Conservation (phyloP, 192 early-diverging fungal species). For the Linnemannia hyalina region DNA sequence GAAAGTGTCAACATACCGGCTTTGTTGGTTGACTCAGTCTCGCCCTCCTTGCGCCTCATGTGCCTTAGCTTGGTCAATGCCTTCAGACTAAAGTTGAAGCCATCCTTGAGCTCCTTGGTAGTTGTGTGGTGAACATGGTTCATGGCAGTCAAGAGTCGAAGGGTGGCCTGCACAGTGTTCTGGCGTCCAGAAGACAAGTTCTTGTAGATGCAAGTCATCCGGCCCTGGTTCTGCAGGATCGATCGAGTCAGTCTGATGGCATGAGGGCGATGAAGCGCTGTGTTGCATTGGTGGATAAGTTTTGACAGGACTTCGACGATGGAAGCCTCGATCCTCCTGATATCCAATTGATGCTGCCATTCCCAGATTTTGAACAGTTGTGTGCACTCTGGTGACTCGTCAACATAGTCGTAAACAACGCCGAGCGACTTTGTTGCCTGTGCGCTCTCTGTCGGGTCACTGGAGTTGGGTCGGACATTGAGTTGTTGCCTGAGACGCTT, state of each 20-base stretch:
- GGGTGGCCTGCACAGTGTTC: constrained; percentile 70
- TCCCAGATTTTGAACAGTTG: constrained; percentile 76
- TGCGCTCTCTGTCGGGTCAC: constrained; percentile 37
- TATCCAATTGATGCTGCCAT: constrained; percentile 69
- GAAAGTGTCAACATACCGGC: constrained; percentile 17
- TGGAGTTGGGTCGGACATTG: constrained; percentile 51
- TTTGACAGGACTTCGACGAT: constrained; percentile 74
- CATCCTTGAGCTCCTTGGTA: constrained; percentile 74
- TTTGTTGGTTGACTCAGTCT: constrained; percentile 43
- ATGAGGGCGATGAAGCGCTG: constrained; percentile 40
- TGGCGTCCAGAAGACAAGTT: constrained; percentile 71
- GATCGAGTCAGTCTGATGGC: constrained; percentile 56
- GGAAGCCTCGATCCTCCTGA: constrained; percentile 67
- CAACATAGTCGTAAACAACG: constrained; percentile 66
- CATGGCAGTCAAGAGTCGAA: constrained; percentile 74
- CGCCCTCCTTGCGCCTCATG: constrained; percentile 57
- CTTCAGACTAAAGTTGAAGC: constrained; percentile 83
- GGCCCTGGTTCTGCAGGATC: constrained; percentile 75
- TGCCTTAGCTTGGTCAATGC: constrained; percentile 47
- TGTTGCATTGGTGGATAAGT: constrained; percentile 67
- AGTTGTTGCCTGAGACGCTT: constrained; percentile 51
- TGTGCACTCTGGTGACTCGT: constrained; percentile 68
- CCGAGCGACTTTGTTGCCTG: constrained; percentile 37
- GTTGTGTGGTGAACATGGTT: constrained; percentile 67
- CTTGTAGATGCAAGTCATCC: constrained; percentile 75